These are phyloP conservation scores for Cnidoscolus chayamansa DNA, from an alignment of 441 rosid genomes.

Conservation along the genomic window DNA sequence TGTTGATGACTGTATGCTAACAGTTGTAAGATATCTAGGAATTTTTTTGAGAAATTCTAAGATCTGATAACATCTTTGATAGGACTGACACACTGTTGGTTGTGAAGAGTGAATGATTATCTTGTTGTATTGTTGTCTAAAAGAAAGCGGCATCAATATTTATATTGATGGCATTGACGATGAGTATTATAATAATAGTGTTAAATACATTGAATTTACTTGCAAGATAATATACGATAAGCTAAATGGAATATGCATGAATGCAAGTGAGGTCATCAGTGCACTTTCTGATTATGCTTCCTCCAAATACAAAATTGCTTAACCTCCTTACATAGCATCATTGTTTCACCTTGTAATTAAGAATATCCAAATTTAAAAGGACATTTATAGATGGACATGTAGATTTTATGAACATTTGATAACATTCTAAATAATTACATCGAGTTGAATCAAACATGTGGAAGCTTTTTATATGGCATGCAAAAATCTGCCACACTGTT, in stretches of 20 bases:
- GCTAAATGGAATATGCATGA: background rate
- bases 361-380: background rate
- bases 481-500: background rate
- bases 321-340: too few species aligned
- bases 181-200: background rate
- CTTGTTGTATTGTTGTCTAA: background rate
- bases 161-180: background rate
- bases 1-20: constrained; percentile 1
- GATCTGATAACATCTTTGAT: background rate
- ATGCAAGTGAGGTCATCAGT: background rate
- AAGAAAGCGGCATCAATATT: background rate
- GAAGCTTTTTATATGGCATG: background rate
- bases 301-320: background rate
- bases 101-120: background rate
- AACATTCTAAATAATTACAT: background rate
- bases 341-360: too few species aligned
- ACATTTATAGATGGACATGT: background rate
- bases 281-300: background rate
- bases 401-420: background rate
- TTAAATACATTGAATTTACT: background rate
- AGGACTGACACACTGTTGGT: background rate
- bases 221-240: background rate
- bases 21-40: background rate
- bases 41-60: background rate
- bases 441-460: background rate